Percentiles rank a stretch among this genome's conserved stretches.
Conservation (phyloP, 768 basidiomycete species). For the Naematelia aurantialba region DNA sequence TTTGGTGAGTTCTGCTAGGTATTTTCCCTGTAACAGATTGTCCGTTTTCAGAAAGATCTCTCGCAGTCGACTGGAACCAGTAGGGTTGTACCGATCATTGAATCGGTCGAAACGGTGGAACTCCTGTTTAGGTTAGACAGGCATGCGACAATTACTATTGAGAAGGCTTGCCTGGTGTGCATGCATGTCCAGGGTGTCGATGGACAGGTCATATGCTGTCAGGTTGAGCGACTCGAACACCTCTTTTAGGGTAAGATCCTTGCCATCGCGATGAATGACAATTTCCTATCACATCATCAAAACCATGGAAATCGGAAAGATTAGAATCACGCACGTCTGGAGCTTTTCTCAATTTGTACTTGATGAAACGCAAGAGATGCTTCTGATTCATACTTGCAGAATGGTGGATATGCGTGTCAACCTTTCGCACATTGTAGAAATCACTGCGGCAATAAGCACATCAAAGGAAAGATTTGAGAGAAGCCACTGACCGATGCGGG, state of each 20-base stretch:
- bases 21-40: conserved; percentile 85
- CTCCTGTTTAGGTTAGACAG: conserved; percentile 54
- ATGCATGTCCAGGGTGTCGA: conserved; percentile 99
- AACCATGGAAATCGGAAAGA: not conserved
- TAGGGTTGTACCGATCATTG: conserved; percentile 95
- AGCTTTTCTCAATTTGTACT: conserved; percentile 57
- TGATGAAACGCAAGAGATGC: conserved; percentile 95
- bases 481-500: conserved; percentile 74
- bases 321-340: conserved; percentile 35
- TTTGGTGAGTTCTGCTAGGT: conserved; percentile 89
- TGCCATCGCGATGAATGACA: conserved; percentile 90
- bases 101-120: conserved; percentile 99
- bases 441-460: conserved; percentile 61
- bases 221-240: conserved; percentile 95
- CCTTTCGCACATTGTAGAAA: conserved; percentile 96
- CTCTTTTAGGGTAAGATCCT: conserved; percentile 75
- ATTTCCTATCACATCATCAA: conserved; percentile 63
- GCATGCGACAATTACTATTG: not conserved
- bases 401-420: conserved; percentile 98
- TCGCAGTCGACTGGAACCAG: conserved; percentile 82
- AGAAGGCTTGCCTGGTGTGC: conserved; percentile 67
- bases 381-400: conserved; percentile 99
- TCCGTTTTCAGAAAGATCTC: conserved; percentile 99
- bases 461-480: not conserved
- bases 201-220: conserved; percentile 94